Percentiles rank a stretch among this genome's conserved stretches.
These are phyloP conservation scores for Nitzschia sp. DNA, from an alignment of 108 stramenopile genomes.

Conservation along the genomic window DNA sequence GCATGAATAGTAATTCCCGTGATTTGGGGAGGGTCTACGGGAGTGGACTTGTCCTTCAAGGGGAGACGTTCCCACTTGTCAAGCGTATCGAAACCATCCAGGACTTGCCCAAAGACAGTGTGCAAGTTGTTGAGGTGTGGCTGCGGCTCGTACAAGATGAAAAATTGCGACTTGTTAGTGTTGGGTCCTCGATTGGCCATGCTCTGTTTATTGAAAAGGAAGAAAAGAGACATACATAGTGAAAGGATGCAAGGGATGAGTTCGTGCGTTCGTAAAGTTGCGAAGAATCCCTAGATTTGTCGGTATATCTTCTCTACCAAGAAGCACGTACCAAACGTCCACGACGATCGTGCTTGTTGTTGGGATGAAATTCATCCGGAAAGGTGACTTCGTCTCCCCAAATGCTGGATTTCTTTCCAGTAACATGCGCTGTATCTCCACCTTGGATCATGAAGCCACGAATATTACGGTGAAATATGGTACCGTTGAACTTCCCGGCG, in stretches of 20 bases:
- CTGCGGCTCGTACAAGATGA: conserved; percentile 92
- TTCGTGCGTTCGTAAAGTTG: too few species aligned
- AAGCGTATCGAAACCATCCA: conserved; percentile 94
- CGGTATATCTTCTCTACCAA: too few species aligned
- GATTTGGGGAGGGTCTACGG: conserved; percentile 86
- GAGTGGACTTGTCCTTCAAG: conserved; percentile 76
- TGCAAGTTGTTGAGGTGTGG: conserved; percentile 95
- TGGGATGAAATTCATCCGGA: conserved; percentile 94
- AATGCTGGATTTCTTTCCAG: conserved; percentile 89
- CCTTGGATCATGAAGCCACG: conserved; percentile 95
- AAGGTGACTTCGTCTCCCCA: conserved; percentile 90
- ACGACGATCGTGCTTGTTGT: conserved; percentile 85
- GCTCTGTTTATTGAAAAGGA: too few species aligned
- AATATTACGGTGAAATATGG: conserved; percentile 95
- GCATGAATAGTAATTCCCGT: conserved; percentile 92
- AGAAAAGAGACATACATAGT: too few species aligned
- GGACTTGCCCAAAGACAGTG: conserved; percentile 93
- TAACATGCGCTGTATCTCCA: conserved; percentile 50
- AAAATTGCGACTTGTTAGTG: conserved; percentile 93
- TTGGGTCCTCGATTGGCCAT: conserved; percentile 95
- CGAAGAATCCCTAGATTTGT: too few species aligned
- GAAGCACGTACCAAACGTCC: too few species aligned
- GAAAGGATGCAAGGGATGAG: too few species aligned
- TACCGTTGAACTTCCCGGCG: conserved; percentile 89
- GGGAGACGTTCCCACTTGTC: conserved; percentile 96